Evolutionary conservation across 2,329 filamentous ascomycete genomes (phyloP).

Genomic region (Exophiala bonariae): DNA sequence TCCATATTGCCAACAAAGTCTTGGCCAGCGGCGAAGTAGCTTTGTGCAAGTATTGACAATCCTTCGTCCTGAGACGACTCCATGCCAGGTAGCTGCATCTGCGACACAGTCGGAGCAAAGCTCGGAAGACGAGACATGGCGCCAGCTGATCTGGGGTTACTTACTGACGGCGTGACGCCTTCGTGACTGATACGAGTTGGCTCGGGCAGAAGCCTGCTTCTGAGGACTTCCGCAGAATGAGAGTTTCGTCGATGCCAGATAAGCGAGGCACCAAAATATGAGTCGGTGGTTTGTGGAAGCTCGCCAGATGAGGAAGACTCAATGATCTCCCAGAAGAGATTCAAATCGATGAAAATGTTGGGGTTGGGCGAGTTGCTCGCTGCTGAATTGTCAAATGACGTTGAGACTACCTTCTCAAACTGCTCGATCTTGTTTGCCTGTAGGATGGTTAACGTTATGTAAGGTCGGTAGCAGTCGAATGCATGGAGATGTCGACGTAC

Average conservation of each 20-base stretch:
- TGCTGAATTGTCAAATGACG: conserved; percentile 41
- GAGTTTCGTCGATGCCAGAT: conserved; percentile 30
- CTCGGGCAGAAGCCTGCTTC: conserved; percentile 44
- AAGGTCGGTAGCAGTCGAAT: background rate
- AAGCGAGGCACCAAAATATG: conserved; percentile 45
- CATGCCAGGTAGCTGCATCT: background rate
- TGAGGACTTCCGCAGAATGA: conserved; percentile 40
- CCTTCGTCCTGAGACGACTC: conserved; percentile 37
- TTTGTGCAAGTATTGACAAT: conserved; percentile 48
- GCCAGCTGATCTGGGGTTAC: conserved; percentile 4
- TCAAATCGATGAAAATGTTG: conserved; percentile 45
- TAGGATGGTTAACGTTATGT: background rate
- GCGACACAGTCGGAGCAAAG: background rate
- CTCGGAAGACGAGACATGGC: background rate
- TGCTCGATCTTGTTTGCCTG: conserved; percentile 45
- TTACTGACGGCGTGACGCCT: conserved; percentile 19
- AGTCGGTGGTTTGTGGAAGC: conserved; percentile 32
- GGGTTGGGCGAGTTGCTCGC: conserved; percentile 30
- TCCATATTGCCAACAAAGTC: conserved; percentile 41
- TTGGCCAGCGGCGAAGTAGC: conserved; percentile 49
- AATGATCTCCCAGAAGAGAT: conserved; percentile 50
- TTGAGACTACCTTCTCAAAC: conserved; percentile 46
- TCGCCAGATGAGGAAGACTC: conserved; percentile 48
- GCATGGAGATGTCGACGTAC: conserved; percentile 30
- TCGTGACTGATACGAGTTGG: conserved; percentile 40